Evolutionary conservation across 2,329 filamentous ascomycete species (phyloP), one percentile per base, ranked within the genome.

Genomic region (Colletotrichum coccodes): DNA sequence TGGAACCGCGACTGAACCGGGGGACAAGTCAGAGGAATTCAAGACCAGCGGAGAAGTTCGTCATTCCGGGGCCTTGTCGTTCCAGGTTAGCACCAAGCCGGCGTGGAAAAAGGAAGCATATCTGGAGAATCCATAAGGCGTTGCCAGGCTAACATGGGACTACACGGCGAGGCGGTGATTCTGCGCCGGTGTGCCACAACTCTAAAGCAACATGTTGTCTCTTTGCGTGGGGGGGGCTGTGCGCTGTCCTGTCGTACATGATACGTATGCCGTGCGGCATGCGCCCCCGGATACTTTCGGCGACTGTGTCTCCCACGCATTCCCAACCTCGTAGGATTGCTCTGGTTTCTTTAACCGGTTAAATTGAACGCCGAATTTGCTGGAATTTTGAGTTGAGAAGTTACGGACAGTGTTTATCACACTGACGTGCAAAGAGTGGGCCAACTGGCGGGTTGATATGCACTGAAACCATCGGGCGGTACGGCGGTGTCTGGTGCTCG

Each of bases 181-280:
- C 47, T 54, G 42, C 44, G 44, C 40, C 40, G 47, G 49, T 26
- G 49, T 60, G 47, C 36, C 52, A 54, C 63, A 68, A 68, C 64
- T 68, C 50, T 70, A 70, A 70, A 68, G 50, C 49, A 68, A 60
- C 60, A 36, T 64, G 56, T 59, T 63, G 56, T 40, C 59, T 68
- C 42, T 50, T 54, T 70, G 54, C 32, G 52, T 40, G 32, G 47
- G 23, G n/a, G 32, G 47, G 16, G 23, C 30, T 26, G 42, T 21
- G 36, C 44, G 28, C 44, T 36, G 56, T 36, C 28, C 16, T 16
- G 34, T 42, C 34, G 11, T 36, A 28, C 12, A n/a, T n/a, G n/a
- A n/a, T n/a, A 9, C 36, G 23, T 59, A 21, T 36, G n/a, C n/a
- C n/a, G n/a, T 36, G 16, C 46, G 49, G 21, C 46, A 32, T 58